phyloP scores from a whole-genome alignment of 1,284 basidiomycete species.

The Psilocybe mexicana region DNA sequence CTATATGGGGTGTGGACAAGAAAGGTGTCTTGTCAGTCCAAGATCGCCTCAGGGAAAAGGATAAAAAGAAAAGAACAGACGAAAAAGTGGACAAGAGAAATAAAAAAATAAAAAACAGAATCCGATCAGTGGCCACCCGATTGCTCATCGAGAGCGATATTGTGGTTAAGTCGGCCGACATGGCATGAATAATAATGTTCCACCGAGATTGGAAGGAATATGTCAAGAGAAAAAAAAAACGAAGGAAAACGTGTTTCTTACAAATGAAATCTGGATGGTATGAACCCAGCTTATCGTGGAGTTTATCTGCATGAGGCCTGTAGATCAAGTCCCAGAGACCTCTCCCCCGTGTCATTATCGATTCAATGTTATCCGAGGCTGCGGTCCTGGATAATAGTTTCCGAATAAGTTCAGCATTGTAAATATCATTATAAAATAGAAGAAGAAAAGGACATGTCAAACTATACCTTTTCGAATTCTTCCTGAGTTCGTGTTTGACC shows the following conservation, averaged over 20 bases:
- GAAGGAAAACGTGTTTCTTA: constrained; percentile 45
- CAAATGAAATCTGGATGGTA: constrained; percentile 87
- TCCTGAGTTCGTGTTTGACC: constrained; percentile 71
- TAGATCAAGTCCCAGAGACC: constrained; percentile 92
- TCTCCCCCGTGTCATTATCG: constrained; percentile 65
- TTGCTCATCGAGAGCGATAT: neutral
- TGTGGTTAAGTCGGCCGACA: constrained; percentile 24
- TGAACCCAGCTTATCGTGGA: constrained; percentile 83
- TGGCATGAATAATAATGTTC: constrained; percentile 4
- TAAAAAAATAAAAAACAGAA: constrained; percentile 5
- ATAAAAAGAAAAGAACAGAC: constrained; percentile 8
- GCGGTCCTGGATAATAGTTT: constrained; percentile 49
- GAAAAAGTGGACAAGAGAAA: no score
- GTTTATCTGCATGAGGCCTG: constrained; percentile 85
- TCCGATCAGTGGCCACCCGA: constrained; percentile 26
- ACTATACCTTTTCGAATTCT: constrained; percentile 61
- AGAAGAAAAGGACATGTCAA: constrained; percentile 11
- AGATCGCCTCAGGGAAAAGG: constrained; percentile 12
- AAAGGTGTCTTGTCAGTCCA: constrained; percentile 5
- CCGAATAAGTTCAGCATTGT: constrained; percentile 17
- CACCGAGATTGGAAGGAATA: constrained; percentile 22
- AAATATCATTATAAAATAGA: constrained; percentile 4
- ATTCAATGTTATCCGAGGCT: constrained; percentile 64
- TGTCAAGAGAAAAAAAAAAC: constrained; percentile 21
- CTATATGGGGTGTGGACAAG: constrained; percentile 37